Base-by-base conservation (phyloP, 75 land plant species). In the Adiantum capillusveneris region DNA sequence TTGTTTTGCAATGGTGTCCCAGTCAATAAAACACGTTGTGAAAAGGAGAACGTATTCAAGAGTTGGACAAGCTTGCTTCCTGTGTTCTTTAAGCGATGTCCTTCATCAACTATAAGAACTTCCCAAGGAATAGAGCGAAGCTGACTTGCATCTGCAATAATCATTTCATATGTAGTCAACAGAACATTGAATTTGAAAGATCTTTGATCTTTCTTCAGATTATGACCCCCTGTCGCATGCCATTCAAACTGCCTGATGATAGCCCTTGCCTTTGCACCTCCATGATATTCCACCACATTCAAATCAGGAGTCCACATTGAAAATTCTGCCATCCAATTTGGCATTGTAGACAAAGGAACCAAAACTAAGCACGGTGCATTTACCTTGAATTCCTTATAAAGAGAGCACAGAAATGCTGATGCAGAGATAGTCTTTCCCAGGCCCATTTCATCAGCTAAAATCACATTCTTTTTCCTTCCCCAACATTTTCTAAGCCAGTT, bases 361-460 rank as follows among this genome's bases (percentile, higher is more conserved):
- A 95, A 59, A 7, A 95, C 99, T 28, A 95, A 54, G 49, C 86
- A 90, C 27, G 99, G 99, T n/a, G 71, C 70, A 16, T 54, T 81
- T 25, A 59, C 93, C 29, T 75, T 84, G 45, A 90, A 95, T 58
- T 95, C 97, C 57, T 51, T 44, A 63, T 75, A 79, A 0, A 95
- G 44, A 30, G 97, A 86, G 16, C 96, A 84, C 19, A 95, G 44
- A 67, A 95, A 90, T 49, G 93, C 88, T 64, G 73, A 76, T 34
- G 99, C 97, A 60, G 97, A 90, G 25, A 87, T 78, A 17, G 97
- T 95, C 60, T 87, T 95, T 19, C 99, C 99, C 31, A 95, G 84
- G 16, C 99, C 99, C 99, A 87, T 87, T 49, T 95, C 99, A 75
- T 95, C 97, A 62, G 99, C 99, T 50, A 95, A 75, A 37, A 95